Percentiles rank a stretch among this genome's conserved stretches.
phyloP scores from a whole-genome alignment of 257 asterid species.

The Sherardia arvensis region DNA sequence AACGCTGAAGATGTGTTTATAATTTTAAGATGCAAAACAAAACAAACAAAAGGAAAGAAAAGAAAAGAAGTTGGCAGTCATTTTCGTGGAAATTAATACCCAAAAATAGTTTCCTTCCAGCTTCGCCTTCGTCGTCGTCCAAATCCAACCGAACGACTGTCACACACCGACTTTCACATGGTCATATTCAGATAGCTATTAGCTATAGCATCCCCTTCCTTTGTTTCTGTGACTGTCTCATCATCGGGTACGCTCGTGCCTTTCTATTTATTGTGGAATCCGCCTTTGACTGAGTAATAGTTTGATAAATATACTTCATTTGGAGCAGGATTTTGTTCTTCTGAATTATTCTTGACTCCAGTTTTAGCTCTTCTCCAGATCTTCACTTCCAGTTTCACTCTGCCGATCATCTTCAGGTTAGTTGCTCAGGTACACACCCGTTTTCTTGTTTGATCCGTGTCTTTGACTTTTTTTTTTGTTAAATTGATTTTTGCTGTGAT shows the following conservation, averaged over 20 bases:
- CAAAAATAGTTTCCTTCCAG: background rate
- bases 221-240: background rate
- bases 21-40: no score
- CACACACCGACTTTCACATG: background rate
- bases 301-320: background rate
- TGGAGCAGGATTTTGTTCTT: background rate
- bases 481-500: background rate
- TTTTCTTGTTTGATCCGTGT: background rate
- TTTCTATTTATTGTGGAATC: background rate
- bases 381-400: background rate
- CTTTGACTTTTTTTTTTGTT: background rate
- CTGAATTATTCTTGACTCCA: conserved; percentile 1
- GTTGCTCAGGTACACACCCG: background rate
- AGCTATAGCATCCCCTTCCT: background rate
- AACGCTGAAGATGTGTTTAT: no score
- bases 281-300: background rate
- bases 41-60: no score
- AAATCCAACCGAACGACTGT: background rate
- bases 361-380: background rate
- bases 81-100: background rate
- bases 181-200: no score
- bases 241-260: background rate
- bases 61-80: no score
- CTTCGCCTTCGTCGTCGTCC: background rate
- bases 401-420: conserved; percentile 3